These are phyloP conservation scores for Fremontodendron californicum DNA, from an alignment of 345 rosid species.

Conservation along the genomic window DNA sequence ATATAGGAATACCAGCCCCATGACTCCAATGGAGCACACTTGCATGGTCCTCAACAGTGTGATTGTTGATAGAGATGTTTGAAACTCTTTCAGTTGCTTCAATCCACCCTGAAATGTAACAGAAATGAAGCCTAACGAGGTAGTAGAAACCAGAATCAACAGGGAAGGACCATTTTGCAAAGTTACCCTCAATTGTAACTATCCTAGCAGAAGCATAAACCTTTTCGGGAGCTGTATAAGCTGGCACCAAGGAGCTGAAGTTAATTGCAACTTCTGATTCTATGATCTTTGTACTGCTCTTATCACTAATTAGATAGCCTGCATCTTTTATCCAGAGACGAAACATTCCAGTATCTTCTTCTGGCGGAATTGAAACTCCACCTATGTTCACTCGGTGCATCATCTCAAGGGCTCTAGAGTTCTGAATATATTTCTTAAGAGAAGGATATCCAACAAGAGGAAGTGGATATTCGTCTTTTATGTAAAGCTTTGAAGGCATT, in stretches of 20 bases:
- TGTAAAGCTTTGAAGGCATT: conserved; percentile 27
- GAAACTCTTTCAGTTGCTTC: not conserved
- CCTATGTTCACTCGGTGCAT: conserved; percentile 33
- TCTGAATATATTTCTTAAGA: not conserved
- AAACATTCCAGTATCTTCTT: conserved; percentile 18
- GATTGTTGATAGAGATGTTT: conserved; percentile 17
- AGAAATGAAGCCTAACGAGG: conserved; percentile 44
- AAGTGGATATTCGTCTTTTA: conserved; percentile 3
- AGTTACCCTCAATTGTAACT: conserved; percentile 22
- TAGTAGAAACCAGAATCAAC: conserved; percentile 37
- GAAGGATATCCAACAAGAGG: conserved; percentile 16
- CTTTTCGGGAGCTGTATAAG: conserved; percentile 25
- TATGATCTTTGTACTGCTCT: fast-evolving
- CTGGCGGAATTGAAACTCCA: not conserved
- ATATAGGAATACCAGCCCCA: conserved; percentile 23
- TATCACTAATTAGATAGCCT: not conserved
- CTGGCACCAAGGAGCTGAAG: not conserved
- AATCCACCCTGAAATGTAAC: conserved; percentile 23
- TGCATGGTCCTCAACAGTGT: not conserved
- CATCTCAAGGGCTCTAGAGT: conserved; percentile 17
- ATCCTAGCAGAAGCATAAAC: conserved; percentile 30
- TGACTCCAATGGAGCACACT: conserved; percentile 22
- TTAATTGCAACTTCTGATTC: not conserved
- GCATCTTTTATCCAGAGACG: conserved; percentile 22
- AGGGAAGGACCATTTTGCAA: conserved; percentile 41